These are phyloP conservation scores for Penicillium sp. DNA, from an alignment of 2,329 filamentous ascomycete genomes.

Conservation along the genomic window DNA sequence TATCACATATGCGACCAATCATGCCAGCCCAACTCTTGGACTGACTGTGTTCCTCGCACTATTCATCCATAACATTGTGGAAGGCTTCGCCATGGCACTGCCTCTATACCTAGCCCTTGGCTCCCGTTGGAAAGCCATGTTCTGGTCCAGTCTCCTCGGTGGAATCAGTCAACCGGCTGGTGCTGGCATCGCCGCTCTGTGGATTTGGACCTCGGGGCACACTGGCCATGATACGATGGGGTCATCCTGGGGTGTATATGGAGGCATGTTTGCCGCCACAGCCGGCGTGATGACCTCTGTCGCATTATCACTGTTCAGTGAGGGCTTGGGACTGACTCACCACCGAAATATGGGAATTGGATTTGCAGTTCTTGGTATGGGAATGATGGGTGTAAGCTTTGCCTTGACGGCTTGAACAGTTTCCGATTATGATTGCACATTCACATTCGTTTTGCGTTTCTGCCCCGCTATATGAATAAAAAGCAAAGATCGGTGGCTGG, in stretches of 20 bases:
- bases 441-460: background rate
- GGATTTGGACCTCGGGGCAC: constrained; percentile 72
- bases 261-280: constrained; percentile 78
- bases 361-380: constrained; percentile 65
- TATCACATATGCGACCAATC: constrained; percentile 95
- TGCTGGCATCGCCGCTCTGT: constrained; percentile 78
- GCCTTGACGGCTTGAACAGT: constrained; percentile 67
- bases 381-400: constrained; percentile 78
- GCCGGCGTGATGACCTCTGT: constrained; percentile 96
- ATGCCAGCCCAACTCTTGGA: constrained; percentile 85
- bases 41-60: constrained; percentile 92
- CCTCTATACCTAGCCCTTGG: constrained; percentile 89
- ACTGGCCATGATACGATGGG: constrained; percentile 31
- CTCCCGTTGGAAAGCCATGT: constrained; percentile 77
- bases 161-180: constrained; percentile 86
- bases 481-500: background rate
- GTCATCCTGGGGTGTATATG: constrained; percentile 57
- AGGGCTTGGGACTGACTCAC: constrained; percentile 74
- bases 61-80: constrained; percentile 97
- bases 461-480: background rate
- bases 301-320: constrained; percentile 82
- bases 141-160: constrained; percentile 80
- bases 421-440: background rate
- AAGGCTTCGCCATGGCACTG: constrained; percentile 91
- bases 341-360: constrained; percentile 38